phyloP scores from a whole-genome alignment of 495 filamentous ascomycete genomes.

The Sporormia fimetaria region DNA sequence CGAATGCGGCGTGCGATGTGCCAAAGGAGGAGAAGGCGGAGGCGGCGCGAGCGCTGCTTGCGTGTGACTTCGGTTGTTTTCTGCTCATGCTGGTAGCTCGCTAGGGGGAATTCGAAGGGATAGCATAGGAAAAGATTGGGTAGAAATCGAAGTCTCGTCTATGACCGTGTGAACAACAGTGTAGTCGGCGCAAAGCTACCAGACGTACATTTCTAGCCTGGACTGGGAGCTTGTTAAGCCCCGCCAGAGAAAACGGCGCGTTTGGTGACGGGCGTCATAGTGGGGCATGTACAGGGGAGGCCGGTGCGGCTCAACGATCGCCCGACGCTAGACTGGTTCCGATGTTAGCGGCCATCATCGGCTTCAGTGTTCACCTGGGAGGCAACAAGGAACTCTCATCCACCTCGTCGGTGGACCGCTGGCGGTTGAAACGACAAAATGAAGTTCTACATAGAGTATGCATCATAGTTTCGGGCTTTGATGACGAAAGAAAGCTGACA shows the following conservation, averaged over 20 bases:
- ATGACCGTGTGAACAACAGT: not conserved
- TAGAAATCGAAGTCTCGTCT: no score
- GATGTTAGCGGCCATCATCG: no score
- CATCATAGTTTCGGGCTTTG: slow-evolving; percentile 5
- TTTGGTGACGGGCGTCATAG: no score
- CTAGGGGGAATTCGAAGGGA: not conserved
- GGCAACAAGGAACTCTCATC: not conserved
- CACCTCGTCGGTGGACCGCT: slow-evolving; percentile 1
- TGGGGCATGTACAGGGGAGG: no score
- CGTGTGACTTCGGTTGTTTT: slow-evolving; percentile 55
- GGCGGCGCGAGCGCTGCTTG: slow-evolving; percentile 58
- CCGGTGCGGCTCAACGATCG: no score
- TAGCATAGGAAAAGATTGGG: no score
- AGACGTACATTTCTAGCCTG: no score
- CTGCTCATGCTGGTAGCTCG: slow-evolving; percentile 46
- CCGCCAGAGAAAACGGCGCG: no score
- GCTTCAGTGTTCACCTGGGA: no score
- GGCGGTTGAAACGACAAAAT: slow-evolving; percentile 42
- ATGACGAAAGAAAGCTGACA: slow-evolving; percentile 16
- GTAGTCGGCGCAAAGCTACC: no score
- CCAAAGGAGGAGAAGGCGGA: slow-evolving; percentile 39
- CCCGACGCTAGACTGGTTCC: no score
- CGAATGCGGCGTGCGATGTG: slow-evolving; percentile 39
- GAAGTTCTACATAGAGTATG: slow-evolving; percentile 94
- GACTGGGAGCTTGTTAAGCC: no score